These are phyloP conservation scores for Fusarium incarnatum DNA, from an alignment of 2,329 filamentous ascomycete genomes.

Conservation along the genomic window DNA sequence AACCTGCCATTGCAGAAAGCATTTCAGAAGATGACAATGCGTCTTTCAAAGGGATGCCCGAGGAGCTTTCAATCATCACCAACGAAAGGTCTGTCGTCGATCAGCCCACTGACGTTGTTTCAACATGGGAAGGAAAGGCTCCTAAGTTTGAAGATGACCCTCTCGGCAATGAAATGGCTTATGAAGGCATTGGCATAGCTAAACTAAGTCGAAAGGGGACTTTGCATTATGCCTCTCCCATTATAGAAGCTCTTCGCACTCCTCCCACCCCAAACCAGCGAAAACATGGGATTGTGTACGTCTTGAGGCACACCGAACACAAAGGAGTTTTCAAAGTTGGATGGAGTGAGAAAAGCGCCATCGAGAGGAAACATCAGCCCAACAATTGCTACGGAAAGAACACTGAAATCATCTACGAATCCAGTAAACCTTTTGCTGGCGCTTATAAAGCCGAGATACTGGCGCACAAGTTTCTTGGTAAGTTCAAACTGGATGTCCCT, in stretches of 20 bases:
- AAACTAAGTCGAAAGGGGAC: conserved; percentile 12
- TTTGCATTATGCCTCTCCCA: not conserved
- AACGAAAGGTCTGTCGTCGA: not conserved
- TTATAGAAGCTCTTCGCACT: conserved; percentile 3
- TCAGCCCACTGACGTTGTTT: not conserved
- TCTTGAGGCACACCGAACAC: conserved; percentile 11
- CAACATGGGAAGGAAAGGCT: not conserved
- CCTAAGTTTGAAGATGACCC: not conserved
- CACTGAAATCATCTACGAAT: conserved; percentile 14
- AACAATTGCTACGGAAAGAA: conserved; percentile 17
- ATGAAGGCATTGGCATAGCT: not conserved
- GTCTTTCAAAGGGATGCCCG: not conserved
- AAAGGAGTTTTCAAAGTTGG: conserved; percentile 19
- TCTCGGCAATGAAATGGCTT: not conserved
- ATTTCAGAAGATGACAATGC: not conserved
- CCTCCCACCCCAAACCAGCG: not conserved
- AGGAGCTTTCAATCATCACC: not conserved
- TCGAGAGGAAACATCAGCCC: not conserved
- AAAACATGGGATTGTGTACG: conserved; percentile 9
- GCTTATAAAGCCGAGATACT: conserved; percentile 20
- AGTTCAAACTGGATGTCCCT: not conserved
- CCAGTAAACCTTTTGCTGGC: conserved; percentile 1
- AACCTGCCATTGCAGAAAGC: not conserved
- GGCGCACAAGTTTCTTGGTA: not conserved
- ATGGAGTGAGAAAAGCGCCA: conserved; percentile 4